A percentile compares a stretch with the other conserved stretches of the same genome.
These are phyloP conservation scores for Syzygium grande DNA, from an alignment of 345 rosid genomes.

Conservation along the genomic window DNA sequence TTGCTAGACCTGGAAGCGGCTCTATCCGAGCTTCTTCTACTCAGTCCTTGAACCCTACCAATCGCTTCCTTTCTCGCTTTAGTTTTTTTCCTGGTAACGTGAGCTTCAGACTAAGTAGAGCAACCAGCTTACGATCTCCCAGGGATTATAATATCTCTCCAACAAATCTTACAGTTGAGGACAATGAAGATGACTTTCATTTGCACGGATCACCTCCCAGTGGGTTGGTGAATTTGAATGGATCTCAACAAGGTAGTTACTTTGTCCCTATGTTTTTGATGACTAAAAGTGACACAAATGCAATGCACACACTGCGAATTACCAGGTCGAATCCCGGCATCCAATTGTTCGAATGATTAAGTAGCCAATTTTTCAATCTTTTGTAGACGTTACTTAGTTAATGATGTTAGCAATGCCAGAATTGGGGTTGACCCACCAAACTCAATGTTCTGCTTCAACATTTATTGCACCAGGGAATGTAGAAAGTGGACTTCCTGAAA, in stretches of 20 bases:
- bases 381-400: constrained; percentile 13
- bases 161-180: constrained; percentile 19
- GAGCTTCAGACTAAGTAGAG: constrained; percentile 72
- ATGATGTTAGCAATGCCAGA: constrained; percentile 19
- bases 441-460: constrained; percentile 22
- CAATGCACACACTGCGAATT: constrained; percentile 7
- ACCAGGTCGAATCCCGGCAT: background rate
- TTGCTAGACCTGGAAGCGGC: constrained; percentile 32
- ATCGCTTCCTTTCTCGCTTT: constrained; percentile 71
- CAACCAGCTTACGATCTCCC: constrained; percentile 71
- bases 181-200: constrained; percentile 23
- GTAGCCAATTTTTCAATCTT: constrained; percentile 11
- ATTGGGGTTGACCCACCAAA: constrained; percentile 17
- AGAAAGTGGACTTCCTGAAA: constrained; percentile 39
- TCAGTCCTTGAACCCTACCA: constrained; percentile 23
- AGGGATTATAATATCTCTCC: constrained; percentile 44
- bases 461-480: constrained; percentile 29
- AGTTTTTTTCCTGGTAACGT: constrained; percentile 76
- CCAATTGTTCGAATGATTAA: constrained; percentile 8
- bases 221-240: constrained; percentile 21
- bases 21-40: constrained; percentile 44
- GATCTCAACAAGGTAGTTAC: constrained; percentile 17
- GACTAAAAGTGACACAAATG: background rate
- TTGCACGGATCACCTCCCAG: constrained; percentile 18
- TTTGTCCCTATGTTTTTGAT: constrained; percentile 5